Percentiles rank a stretch among this genome's conserved stretches.
phyloP scores from a whole-genome alignment of 208 protist species.

The Crithidia fasciculata region DNA sequence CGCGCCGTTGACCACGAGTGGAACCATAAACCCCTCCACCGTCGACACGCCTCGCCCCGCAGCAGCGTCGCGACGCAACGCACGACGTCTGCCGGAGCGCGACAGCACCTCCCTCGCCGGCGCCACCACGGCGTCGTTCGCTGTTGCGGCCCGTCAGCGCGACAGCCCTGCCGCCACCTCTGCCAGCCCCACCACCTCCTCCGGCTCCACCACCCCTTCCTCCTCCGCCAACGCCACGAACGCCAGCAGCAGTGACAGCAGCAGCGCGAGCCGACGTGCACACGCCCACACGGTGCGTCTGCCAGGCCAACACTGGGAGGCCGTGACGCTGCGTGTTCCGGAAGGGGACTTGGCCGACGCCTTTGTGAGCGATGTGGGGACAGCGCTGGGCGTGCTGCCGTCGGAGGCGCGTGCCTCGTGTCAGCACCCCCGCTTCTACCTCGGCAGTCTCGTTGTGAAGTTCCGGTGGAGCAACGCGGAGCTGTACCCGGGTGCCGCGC shows the following conservation, averaged over 20 bases:
- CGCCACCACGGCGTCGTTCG: not conserved
- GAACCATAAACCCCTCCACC: not conserved
- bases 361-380: slow-evolving; percentile 17
- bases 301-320: slow-evolving; percentile 26
- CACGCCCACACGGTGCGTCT: slow-evolving; percentile 29
- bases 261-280: not conserved
- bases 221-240: not conserved
- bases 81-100: not conserved
- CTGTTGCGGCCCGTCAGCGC: slow-evolving; percentile 8
- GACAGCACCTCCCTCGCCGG: not conserved
- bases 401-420: slow-evolving; percentile 31
- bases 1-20: not conserved
- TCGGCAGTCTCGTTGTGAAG: slow-evolving; percentile 22
- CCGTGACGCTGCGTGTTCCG: slow-evolving; percentile 5
- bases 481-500: slow-evolving; percentile 19
- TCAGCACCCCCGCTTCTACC: slow-evolving; percentile 22
- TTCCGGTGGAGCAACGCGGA: slow-evolving; percentile 34
- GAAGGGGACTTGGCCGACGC: slow-evolving; percentile 16
- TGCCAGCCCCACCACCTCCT: not conserved
- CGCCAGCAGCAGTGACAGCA: not conserved
- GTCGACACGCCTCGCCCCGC: not conserved
- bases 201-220: not conserved
- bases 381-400: slow-evolving; percentile 26
- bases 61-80: not conserved
- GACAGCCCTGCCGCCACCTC: not conserved